These are phyloP conservation scores for Thraustotheca clavata DNA, from an alignment of 352 stramenopile species.

Conservation along the genomic window DNA sequence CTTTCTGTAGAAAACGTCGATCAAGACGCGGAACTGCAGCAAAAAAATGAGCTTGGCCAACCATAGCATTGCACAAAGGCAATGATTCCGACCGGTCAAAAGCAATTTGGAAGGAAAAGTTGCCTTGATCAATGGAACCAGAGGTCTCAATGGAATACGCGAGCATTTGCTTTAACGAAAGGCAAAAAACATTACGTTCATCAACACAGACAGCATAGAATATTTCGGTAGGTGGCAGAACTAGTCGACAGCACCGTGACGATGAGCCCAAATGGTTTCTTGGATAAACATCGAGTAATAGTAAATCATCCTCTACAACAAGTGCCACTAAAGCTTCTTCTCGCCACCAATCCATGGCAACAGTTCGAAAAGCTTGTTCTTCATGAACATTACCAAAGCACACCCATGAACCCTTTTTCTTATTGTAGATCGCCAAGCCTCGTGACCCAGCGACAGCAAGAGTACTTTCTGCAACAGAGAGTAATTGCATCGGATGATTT, in stretches of 20 bases:
- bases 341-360: constrained; percentile 50
- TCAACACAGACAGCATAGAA: not conserved
- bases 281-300: constrained; percentile 53
- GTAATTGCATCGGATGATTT: constrained; percentile 32
- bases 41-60: constrained; percentile 9
- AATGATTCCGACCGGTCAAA: constrained; percentile 6
- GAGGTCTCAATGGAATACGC: constrained; percentile 3
- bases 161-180: constrained; percentile 44
- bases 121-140: not conserved
- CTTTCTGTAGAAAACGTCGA: not conserved
- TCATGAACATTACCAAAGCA: constrained; percentile 81
- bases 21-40: constrained; percentile 12
- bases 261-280: constrained; percentile 68
- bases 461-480: constrained; percentile 49
- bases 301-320: constrained; percentile 42
- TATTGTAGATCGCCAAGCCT: constrained; percentile 67
- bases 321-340: constrained; percentile 59
- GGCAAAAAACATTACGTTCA: constrained; percentile 37
- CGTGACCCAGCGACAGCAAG: constrained; percentile 59
- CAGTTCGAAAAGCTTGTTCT: constrained; percentile 64
- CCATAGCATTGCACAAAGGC: constrained; percentile 7
- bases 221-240: not conserved
- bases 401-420: constrained; percentile 60
- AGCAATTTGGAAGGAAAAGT: not conserved
- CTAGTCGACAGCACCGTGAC: constrained; percentile 12